Evolutionary conservation across 495 filamentous ascomycete species (phyloP), one percentile per base, ranked within the genome.

Genomic region (Xylaria flabelliformis): DNA sequence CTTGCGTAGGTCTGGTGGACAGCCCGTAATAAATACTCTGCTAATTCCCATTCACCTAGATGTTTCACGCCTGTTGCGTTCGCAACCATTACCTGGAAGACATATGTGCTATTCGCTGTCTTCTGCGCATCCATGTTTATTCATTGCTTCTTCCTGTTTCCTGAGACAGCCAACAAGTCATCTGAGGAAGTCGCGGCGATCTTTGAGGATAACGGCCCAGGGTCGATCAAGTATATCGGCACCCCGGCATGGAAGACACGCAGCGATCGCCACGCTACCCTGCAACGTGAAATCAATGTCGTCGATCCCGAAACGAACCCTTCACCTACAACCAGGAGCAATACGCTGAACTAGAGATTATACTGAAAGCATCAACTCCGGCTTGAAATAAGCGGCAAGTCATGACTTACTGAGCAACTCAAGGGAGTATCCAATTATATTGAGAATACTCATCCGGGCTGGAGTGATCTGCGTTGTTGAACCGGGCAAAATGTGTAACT

Each of bases 71-170:
- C 92, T 2, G 89, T 91, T 0, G 88, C 91, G 1, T 94, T 94
- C 74, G 89, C 83, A 63, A 92, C 87, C 73, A 94, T 94, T 74
- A 81, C 87, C 68, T 95, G 92, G 92, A 86, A 87, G 81, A 87
- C 87, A 0, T 95, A 94, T 74, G 82, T 93, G 53, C 77, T 94
- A 26, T 95, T 95, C 73, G 93, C 91, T 46, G 88, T 91, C 10
- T 95, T 95, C 79, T 92, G 89, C 79, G 88, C 89, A 64, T 82
- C 83, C 69, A 93, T 93, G 89, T 87, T 88, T 62, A 76, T 93
- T 24, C 93, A 95, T 76, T 87, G 90, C n/a, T 93, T 89, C 83
- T 93, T 95, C 82, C 81, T 92, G 74, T 94, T 95, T 85, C 93
- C 92, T 1, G 93, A 96, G 80, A 95, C 92, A 0, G 86, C 88